Evolutionary conservation across 2,329 filamentous ascomycete species (phyloP).

Genomic region (Beauveria medogensis): DNA sequence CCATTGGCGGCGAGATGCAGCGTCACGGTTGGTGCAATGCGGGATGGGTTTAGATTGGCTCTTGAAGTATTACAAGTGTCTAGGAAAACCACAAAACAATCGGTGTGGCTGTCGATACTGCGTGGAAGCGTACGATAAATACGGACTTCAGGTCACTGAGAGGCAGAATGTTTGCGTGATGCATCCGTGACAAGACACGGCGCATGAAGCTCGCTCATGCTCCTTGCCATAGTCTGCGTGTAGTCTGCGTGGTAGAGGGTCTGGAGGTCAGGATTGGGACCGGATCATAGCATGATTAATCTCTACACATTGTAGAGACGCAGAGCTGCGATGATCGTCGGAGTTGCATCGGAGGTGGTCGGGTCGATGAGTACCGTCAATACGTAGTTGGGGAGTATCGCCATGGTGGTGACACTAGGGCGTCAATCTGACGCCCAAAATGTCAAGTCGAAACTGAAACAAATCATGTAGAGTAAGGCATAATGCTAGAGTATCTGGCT

Average conservation of each 20-base stretch:
- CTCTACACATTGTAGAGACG: background rate
- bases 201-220: background rate
- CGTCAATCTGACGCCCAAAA: background rate
- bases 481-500: background rate
- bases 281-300: background rate
- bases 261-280: background rate
- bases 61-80: background rate
- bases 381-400: background rate
- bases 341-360: background rate
- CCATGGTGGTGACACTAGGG: background rate
- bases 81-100: background rate
- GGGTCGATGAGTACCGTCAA: background rate
- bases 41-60: background rate
- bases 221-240: background rate
- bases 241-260: background rate
- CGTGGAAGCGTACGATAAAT: background rate
- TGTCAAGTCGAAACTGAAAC: background rate
- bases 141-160: background rate
- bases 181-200: background rate
- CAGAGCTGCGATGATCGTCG: background rate
- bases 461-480: background rate
- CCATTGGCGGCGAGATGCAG: background rate
- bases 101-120: background rate
- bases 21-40: background rate
- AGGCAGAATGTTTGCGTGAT: background rate